Base-by-base conservation (phyloP, 768 basidiomycete species). In the Coprinopsis marcescibilis region DNA sequence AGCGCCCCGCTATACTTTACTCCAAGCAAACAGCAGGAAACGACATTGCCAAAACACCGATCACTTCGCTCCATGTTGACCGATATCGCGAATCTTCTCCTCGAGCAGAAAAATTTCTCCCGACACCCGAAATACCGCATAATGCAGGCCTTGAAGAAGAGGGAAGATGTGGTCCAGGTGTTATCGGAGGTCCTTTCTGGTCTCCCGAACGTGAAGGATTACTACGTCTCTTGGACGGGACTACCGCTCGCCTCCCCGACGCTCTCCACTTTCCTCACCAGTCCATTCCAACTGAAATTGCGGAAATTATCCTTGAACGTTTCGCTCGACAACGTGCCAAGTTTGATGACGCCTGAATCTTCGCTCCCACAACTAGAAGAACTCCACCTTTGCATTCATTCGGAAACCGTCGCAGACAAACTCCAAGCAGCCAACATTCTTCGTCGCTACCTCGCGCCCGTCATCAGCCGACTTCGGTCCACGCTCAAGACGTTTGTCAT, bases 171-270 rank as follows among this genome's bases (percentile, higher is more conserved):
- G 17, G 64, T 71, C 5, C 60, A 63, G 35, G 56, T 65, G 12
- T 61, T 76, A 60, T 57, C 69, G 11, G 66, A 75, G 20, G 68
- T 73, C 15, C 65, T 77, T 15, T 62, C 63, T 14, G 62, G 65
- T 1, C 63, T 77, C 6, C 71, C 70, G 15, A 69, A 73, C 44
- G 60, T 77, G 10, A 69, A 66, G 12, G 70, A 75, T 52, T 75
- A 74, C 55, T 70, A 75, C 48, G 70, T 77, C 48, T 69, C 70
- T 30, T 77, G 74, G 75, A 67, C 61, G 26, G 71, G 72, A 14
- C 63, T 72, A 15, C 67, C 37, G 33, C 36, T 39, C 45, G 20
- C 29, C 38, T 30, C 34, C 29, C 50, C 12, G 19, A 36, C 34
- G 32, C 49, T 21, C 35, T 38, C 35, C 20, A 44, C 24, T 21